Percentiles rank a stretch among this genome's conserved stretches.
These are phyloP conservation scores for Penicillium lagena DNA, from an alignment of 495 filamentous ascomycete genomes.

Conservation along the genomic window DNA sequence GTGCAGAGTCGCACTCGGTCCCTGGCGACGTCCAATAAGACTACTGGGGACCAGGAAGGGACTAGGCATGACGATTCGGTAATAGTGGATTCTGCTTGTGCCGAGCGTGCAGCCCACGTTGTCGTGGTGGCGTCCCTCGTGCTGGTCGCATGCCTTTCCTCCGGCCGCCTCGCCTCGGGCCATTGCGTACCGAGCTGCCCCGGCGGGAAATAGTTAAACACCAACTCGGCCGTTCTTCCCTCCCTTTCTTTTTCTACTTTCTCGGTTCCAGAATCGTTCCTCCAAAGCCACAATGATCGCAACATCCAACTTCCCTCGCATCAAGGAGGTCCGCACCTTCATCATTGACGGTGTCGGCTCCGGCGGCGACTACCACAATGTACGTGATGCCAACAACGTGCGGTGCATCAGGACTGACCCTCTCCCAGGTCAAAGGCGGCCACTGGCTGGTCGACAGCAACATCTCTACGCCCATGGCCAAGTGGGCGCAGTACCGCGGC, in stretches of 20 bases:
- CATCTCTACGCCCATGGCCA: conserved; percentile 86
- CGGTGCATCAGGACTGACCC: background rate
- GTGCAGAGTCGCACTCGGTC: too few species aligned
- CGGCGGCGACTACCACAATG: conserved; percentile 93
- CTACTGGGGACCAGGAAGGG: too few species aligned
- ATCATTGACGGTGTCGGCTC: conserved; percentile 82
- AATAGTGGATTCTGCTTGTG: too few species aligned
- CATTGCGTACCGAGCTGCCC: too few species aligned
- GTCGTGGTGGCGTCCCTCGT: too few species aligned
- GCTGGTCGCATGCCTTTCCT: too few species aligned
- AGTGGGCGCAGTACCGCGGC: conserved; percentile 78
- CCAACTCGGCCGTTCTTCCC: background rate
- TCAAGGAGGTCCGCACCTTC: conserved; percentile 76
- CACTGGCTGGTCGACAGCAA: conserved; percentile 90
- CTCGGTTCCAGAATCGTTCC: background rate
- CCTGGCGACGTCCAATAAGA: too few species aligned
- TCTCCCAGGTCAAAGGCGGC: conserved; percentile 61
- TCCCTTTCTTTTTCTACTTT: background rate
- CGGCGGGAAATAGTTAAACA: too few species aligned
- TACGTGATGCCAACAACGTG: conserved; percentile 9
- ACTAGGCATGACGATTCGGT: too few species aligned
- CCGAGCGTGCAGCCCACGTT: too few species aligned
- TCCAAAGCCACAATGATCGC: conserved; percentile 27
- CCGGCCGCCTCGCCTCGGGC: too few species aligned
- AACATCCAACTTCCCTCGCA: conserved; percentile 39